Evolutionary conservation across 179 eudicot species (phyloP).

Genomic region (Beta macrorhiza): DNA sequence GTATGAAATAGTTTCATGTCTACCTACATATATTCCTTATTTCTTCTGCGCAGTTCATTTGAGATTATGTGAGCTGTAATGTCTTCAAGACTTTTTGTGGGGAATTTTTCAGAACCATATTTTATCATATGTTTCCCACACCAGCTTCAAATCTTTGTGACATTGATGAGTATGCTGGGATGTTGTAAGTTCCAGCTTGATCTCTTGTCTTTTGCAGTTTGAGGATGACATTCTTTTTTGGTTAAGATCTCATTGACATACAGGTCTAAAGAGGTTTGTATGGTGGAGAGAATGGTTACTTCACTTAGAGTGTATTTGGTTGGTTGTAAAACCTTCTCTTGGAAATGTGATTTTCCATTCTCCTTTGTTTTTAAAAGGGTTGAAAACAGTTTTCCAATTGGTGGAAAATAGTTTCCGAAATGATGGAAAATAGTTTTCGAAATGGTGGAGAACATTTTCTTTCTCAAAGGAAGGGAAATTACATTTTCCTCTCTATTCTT

Average conservation of each 20-base stretch:
- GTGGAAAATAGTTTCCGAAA: too few relatives aligned
- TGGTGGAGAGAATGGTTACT: background rate
- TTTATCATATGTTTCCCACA: background rate
- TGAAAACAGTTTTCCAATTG: too few relatives aligned
- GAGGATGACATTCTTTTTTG: background rate
- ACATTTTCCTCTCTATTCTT: too few relatives aligned
- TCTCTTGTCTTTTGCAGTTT: background rate
- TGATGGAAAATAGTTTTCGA: too few relatives aligned
- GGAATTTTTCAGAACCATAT: background rate
- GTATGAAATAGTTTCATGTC: background rate
- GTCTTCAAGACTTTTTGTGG: background rate
- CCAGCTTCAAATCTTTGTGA: background rate
- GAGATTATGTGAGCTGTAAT: background rate
- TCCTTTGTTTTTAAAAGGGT: too few relatives aligned
- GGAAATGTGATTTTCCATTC: too few relatives aligned
- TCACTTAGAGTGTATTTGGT: background rate
- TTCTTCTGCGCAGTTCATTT: background rate
- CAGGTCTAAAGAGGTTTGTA: background rate
- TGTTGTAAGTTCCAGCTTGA: slow-evolving; percentile 1
- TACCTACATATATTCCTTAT: background rate
- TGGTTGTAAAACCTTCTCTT: too few relatives aligned
- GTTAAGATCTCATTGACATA: too few relatives aligned
- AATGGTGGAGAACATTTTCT: too few relatives aligned
- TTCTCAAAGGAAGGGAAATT: too few relatives aligned
- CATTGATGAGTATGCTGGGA: background rate